phyloP scores from a whole-genome alignment of 75 land plant species.

The Picea glauca region DNA sequence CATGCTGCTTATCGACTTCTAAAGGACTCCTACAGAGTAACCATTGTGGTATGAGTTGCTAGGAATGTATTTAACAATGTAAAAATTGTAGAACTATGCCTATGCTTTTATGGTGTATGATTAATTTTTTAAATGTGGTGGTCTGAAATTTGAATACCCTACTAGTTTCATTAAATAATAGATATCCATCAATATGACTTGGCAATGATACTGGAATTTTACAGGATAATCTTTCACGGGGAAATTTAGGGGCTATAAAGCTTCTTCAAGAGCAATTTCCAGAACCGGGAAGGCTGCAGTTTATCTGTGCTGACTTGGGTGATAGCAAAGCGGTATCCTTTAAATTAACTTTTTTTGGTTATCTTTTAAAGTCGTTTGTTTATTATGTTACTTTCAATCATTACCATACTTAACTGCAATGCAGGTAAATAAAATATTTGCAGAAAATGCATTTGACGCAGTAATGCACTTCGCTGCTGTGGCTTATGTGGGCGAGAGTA shows the following conservation, averaged over 20 bases:
- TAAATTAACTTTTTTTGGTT: background rate
- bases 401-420: slow-evolving; percentile 16
- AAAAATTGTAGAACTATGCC: background rate
- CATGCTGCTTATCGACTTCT: slow-evolving; percentile 70
- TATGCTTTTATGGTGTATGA: slow-evolving; percentile 6
- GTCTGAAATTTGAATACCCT: background rate
- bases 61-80: background rate
- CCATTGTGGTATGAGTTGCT: slow-evolving; percentile 62
- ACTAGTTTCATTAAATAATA: background rate
- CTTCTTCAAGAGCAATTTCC: slow-evolving; percentile 69
- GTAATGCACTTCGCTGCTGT: slow-evolving; percentile 95
- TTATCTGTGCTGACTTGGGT: slow-evolving; percentile 79
- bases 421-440: slow-evolving; percentile 68
- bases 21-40: slow-evolving; percentile 66
- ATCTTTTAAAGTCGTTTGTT: background rate
- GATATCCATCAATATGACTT: background rate
- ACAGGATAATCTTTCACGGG: slow-evolving; percentile 89
- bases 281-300: slow-evolving; percentile 75
- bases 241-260: slow-evolving; percentile 78
- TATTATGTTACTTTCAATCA: background rate
- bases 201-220: background rate
- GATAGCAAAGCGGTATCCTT: slow-evolving; percentile 77
- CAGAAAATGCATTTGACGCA: slow-evolving; percentile 88
- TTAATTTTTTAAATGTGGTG: background rate
- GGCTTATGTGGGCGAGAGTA: slow-evolving; percentile 93